Conservation (phyloP, 1,139 yeast genomes). For the Zhuliangozyma parablackwelliae region DNA sequence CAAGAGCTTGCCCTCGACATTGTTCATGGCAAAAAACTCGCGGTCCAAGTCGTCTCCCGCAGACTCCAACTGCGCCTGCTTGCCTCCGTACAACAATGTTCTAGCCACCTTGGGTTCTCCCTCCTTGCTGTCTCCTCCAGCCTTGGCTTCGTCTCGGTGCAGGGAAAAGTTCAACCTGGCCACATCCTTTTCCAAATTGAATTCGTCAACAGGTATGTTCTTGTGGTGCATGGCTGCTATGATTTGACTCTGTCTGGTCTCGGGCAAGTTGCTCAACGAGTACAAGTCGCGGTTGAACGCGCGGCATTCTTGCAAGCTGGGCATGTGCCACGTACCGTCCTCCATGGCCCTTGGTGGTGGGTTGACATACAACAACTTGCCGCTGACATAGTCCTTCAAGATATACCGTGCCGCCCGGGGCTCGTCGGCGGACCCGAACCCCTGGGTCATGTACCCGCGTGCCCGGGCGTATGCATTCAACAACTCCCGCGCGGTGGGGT, state of each 20-base stretch:
- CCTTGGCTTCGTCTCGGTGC: conserved; percentile 34
- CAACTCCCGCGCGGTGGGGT: conserved; percentile 85
- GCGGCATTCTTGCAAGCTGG: conserved; percentile 42
- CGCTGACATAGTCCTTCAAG: conserved; percentile 91
- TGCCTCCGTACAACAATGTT: conserved; percentile 66
- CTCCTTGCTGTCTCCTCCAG: conserved; percentile 23
- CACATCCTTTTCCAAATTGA: conserved; percentile 68
- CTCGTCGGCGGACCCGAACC: conserved; percentile 95
- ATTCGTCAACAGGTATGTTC: conserved; percentile 45
- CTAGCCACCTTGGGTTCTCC: conserved; percentile 29
- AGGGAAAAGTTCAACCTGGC: conserved; percentile 72
- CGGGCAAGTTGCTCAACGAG: conserved; percentile 61
- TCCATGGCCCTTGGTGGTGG: conserved; percentile 73
- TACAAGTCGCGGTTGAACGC: conserved; percentile 74
- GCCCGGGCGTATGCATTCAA: conserved; percentile 93
- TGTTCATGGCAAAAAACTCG: conserved; percentile 72
- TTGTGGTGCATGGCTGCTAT: conserved; percentile 53
- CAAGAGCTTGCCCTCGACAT: conserved; percentile 57
- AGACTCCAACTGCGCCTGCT: conserved; percentile 71
- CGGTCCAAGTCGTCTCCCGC: conserved; percentile 78
- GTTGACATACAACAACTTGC: conserved; percentile 76
- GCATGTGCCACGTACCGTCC: conserved; percentile 36
- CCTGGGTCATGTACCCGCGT: conserved; percentile 96
- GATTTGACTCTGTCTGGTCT: conserved; percentile 69
- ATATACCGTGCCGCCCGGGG: conserved; percentile 91